Base-by-base conservation (phyloP, 495 filamentous ascomycete genomes). In the Entonaema liquescens region DNA sequence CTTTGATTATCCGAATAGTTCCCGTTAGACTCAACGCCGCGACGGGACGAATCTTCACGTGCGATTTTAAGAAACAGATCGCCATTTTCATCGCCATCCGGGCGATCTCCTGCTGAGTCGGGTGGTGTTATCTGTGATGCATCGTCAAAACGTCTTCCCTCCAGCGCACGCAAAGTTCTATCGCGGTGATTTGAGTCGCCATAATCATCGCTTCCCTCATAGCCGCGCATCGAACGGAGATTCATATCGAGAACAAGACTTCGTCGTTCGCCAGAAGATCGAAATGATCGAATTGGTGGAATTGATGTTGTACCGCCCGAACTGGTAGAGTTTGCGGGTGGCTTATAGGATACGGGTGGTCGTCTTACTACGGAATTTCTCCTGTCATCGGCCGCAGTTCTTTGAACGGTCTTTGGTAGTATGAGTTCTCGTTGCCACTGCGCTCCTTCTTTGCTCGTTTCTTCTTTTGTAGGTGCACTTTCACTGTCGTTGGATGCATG, bases 1-100 rank as follows among this genome's bases (percentile, higher is more conserved):
- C 76, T 79, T 59, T 77, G 74, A 19, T 75, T 82, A 8, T 80
- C 79, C 8, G 68, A 65, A 65, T 75, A 75, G 23, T 50, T 68
- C 29, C 67, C 72, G 28, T 75, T 68, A 5, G 73, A 63, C 25
- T 79, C 78, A 33, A 63, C 63, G 19, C 60, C 65, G 49, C 79
- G 82, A n/a, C 74, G 79, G 29, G 74, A 68, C 38, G 79, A 62
- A 42, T 85, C 82, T 65, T 88, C 84, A 33, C 79, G 74, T 19
- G 86, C 86, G 53, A 86, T 84, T 33, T 76, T 81, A 50, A 88
- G 80, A 63, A 88, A 88, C 26, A 87, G 70, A 74, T 88, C 86
- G 54, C 82, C 83, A 11, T 73, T 83, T 52, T 83, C 83, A 47
- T 84, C 84, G 33, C 77, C 81, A 67, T 80, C 79, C 54, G 79